Conservation (phyloP, 305 asterid genomes). For the Coffea humblotiana region DNA sequence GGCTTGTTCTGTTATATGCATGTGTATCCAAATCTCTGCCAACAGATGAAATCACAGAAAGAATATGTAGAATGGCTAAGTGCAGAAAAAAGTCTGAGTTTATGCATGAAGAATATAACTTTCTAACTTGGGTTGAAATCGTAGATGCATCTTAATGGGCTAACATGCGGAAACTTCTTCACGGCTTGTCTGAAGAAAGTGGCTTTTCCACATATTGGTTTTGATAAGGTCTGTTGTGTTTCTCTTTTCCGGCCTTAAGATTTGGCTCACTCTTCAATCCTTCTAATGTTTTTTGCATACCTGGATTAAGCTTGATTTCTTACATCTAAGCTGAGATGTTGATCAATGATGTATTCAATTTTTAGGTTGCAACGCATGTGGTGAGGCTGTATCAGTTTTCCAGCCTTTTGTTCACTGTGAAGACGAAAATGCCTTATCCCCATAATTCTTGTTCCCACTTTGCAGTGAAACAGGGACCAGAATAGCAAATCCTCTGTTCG, state of each 20-base stretch:
- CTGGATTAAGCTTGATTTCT: slow-evolving; percentile 73
- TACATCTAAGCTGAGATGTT: slow-evolving; percentile 72
- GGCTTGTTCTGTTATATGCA: neutral
- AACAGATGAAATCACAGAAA: slow-evolving; percentile 34
- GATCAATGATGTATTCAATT: slow-evolving; percentile 76
- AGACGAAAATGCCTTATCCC: slow-evolving; percentile 76
- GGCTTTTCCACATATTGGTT: slow-evolving; percentile 72
- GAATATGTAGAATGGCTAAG: slow-evolving; percentile 41
- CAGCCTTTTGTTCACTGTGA: slow-evolving; percentile 77
- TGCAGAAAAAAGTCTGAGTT: slow-evolving; percentile 45
- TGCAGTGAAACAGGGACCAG: slow-evolving; percentile 65
- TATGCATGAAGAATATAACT: slow-evolving; percentile 50
- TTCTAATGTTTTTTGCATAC: slow-evolving; percentile 56
- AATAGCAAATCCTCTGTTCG: slow-evolving; percentile 15
- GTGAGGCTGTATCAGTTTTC: slow-evolving; percentile 96
- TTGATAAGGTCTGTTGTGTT: slow-evolving; percentile 83
- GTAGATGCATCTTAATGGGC: slow-evolving; percentile 98
- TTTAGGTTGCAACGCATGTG: slow-evolving; percentile 96
- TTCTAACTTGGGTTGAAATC: slow-evolving; percentile 96
- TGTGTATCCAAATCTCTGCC: slow-evolving; percentile 17
- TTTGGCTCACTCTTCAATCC: slow-evolving; percentile 60
- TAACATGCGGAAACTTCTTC: slow-evolving; percentile 86
- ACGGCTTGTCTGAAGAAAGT: slow-evolving; percentile 79
- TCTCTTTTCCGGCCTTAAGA: slow-evolving; percentile 51
- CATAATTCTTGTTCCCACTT: slow-evolving; percentile 54